Conservation (phyloP, 768 basidiomycete genomes). For the Postia placenta region DNA sequence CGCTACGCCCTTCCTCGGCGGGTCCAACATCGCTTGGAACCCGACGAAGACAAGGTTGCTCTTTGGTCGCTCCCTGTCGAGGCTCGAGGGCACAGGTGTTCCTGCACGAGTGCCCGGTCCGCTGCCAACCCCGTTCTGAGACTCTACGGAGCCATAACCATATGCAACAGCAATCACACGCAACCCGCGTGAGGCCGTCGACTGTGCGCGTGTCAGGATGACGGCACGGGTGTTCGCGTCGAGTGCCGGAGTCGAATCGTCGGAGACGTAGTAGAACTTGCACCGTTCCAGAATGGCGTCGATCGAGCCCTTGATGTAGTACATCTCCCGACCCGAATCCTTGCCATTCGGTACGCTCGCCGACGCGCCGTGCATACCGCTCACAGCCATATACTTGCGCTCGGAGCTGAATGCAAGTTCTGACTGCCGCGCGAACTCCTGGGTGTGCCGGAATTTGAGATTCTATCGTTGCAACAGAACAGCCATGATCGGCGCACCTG, state of each 20-base stretch:
- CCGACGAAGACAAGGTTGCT: slow-evolving; percentile 80
- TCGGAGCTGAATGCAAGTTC: slow-evolving; percentile 94
- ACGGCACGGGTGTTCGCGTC: slow-evolving; percentile 62
- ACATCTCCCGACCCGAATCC: slow-evolving; percentile 55
- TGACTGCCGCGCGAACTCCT: slow-evolving; percentile 65
- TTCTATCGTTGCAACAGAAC: no score
- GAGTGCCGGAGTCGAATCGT: slow-evolving; percentile 80
- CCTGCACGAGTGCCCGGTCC: slow-evolving; percentile 19
- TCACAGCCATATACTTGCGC: slow-evolving; percentile 88
- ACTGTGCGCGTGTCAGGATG: slow-evolving; percentile 66
- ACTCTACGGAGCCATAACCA: slow-evolving; percentile 59
- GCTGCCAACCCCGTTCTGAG: slow-evolving; percentile 13
- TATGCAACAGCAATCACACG: slow-evolving; percentile 92
- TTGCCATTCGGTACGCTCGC: slow-evolving; percentile 12
- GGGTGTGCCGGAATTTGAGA: no score
- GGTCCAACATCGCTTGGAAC: slow-evolving; percentile 94
- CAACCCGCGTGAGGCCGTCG: slow-evolving; percentile 68
- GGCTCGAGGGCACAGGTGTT: slow-evolving; percentile 22
- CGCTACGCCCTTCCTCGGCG: slow-evolving; percentile 89
- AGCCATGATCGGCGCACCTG: slow-evolving; percentile 40
- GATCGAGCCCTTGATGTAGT: slow-evolving; percentile 90
- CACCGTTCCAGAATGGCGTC: slow-evolving; percentile 83
- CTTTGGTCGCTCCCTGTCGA: slow-evolving; percentile 25
- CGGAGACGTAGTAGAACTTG: slow-evolving; percentile 84
- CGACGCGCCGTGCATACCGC: slow-evolving; percentile 54